Evolutionary conservation across 2,329 filamentous ascomycete genomes (phyloP).

Genomic region (Volutella citrinella): DNA sequence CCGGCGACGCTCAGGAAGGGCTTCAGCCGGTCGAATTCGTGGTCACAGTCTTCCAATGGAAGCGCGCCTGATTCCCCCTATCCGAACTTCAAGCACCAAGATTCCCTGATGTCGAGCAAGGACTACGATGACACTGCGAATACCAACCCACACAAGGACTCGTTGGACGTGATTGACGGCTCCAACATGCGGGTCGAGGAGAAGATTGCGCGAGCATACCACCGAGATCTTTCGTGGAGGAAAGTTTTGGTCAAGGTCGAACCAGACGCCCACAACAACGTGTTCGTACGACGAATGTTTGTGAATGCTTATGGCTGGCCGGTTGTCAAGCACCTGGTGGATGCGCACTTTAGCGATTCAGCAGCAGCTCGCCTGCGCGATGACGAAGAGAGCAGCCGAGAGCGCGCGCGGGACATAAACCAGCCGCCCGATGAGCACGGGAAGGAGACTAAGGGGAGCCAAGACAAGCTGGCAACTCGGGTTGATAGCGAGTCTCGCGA

Average conservation of each 20-base stretch:
- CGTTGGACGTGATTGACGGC: constrained; percentile 46
- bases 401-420: constrained; percentile 63
- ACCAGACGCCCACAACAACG: constrained; percentile 97
- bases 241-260: constrained; percentile 95
- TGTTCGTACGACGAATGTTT: constrained; percentile 94
- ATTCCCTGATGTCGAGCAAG: constrained; percentile 40
- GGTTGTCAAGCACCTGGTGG: constrained; percentile 89
- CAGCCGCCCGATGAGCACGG: constrained; percentile 60
- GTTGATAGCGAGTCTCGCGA: constrained; percentile 30
- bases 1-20: constrained; percentile 35
- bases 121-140: constrained; percentile 53
- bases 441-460: constrained; percentile 53
- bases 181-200: constrained; percentile 89
- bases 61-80: constrained; percentile 33
- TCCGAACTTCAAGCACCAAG: constrained; percentile 36
- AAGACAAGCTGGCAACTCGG: constrained; percentile 15
- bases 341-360: constrained; percentile 87
- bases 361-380: constrained; percentile 59
- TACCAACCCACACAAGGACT: constrained; percentile 42
- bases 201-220: constrained; percentile 95
- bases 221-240: constrained; percentile 87
- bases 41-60: constrained; percentile 21
- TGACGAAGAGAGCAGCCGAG: constrained; percentile 61
- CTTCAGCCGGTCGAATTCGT: constrained; percentile 20
- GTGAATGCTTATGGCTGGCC: constrained; percentile 98